Evolutionary conservation across 1,284 basidiomycete genomes (phyloP).

Genomic region (Ganoderma leucocontextum): DNA sequence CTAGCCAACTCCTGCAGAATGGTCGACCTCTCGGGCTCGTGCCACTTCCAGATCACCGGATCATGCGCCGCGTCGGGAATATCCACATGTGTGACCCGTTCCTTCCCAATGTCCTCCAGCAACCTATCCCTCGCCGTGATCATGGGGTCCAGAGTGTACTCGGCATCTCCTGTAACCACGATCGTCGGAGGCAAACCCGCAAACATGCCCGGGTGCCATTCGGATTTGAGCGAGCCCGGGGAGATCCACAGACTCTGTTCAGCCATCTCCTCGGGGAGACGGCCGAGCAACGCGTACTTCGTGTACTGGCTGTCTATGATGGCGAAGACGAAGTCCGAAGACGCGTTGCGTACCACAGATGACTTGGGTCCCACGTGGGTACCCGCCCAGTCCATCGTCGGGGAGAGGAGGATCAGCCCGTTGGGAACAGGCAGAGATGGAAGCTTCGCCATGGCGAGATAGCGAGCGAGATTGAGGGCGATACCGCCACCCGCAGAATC

Average conservation of each 20-base stretch:
- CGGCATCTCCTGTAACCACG: conserved; percentile 61
- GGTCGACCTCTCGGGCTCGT: no score
- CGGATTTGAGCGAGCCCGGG: conserved; percentile 60
- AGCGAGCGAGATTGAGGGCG: conserved; percentile 62
- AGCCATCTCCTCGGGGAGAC: conserved; percentile 49
- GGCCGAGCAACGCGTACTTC: conserved; percentile 50
- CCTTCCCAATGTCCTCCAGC: conserved; percentile 55
- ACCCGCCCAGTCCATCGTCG: conserved; percentile 61
- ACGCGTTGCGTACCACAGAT: conserved; percentile 43
- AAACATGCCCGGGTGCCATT: conserved; percentile 50
- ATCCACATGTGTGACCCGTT: no score
- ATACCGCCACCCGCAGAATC: conserved; percentile 81
- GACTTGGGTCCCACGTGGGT: conserved; percentile 45
- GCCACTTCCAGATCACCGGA: no score
- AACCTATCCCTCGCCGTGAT: conserved; percentile 36
- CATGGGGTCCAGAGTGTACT: conserved; percentile 61
- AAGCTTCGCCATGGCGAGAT: conserved; percentile 45
- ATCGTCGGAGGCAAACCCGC: conserved; percentile 63
- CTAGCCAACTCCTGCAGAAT: no score
- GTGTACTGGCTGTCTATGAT: conserved; percentile 41
- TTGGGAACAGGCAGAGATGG: conserved; percentile 47
- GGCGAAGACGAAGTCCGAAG: conserved; percentile 51
- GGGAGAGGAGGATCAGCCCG: conserved; percentile 56
- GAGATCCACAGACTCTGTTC: conserved; percentile 61
- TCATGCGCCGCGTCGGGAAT: no score